These are phyloP conservation scores for Bjerkandera adusta DNA, from an alignment of 1,284 basidiomycete species.

Conservation along the genomic window DNA sequence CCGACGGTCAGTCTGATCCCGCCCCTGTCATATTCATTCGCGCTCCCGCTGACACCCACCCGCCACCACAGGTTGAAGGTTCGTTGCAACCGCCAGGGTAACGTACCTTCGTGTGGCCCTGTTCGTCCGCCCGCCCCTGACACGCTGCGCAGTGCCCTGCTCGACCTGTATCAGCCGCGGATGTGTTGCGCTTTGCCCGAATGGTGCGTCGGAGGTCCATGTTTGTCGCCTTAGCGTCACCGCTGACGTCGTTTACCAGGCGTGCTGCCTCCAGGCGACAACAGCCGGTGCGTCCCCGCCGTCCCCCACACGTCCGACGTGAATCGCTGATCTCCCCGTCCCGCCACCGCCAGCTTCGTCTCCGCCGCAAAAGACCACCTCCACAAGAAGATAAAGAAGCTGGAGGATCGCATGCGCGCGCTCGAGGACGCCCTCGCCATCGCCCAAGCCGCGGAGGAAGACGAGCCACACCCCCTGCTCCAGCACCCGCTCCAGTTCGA, in stretches of 20 bases:
- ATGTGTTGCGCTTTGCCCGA: conserved; percentile 20
- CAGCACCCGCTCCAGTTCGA: conserved; percentile 7
- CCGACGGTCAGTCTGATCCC: conserved; percentile 15
- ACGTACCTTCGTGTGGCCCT: too few species aligned
- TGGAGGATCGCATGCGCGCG: conserved; percentile 20
- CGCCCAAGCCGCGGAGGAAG: conserved; percentile 14
- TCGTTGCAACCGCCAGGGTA: conserved; percentile 20
- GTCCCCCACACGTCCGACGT: background rate
- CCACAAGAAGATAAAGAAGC: conserved; percentile 15
- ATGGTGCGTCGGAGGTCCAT: conserved; percentile 13
- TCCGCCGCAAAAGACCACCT: conserved; percentile 18
- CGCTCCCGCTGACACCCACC: background rate
- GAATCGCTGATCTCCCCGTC: background rate
- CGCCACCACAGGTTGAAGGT: conserved; percentile 17
- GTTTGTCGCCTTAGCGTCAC: background rate
- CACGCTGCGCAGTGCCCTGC: conserved; percentile 19
- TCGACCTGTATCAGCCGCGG: conserved; percentile 20
- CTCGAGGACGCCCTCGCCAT: conserved; percentile 20
- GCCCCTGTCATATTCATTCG: background rate
- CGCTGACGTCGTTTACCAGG: too few species aligned
- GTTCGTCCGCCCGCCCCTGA: too few species aligned
- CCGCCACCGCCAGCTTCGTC: conserved; percentile 16
- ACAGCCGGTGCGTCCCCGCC: conserved; percentile 16
- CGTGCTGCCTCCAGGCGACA: conserved; percentile 20
- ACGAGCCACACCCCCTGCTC: conserved; percentile 16